phyloP scores from a whole-genome alignment of 768 basidiomycete species.

The Xerocomus spinulosus region DNA sequence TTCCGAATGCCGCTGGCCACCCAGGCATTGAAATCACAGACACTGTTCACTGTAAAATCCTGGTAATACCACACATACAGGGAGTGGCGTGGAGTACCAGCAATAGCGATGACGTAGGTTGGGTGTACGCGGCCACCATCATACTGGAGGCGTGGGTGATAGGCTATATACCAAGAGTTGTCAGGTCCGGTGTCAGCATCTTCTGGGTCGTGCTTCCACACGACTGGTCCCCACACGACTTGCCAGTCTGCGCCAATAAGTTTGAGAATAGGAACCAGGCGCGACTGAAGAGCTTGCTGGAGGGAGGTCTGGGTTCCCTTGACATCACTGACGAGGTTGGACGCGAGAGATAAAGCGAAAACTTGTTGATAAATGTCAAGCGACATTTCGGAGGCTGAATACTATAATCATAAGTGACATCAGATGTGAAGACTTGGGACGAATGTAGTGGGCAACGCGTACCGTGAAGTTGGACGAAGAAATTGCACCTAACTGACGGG shows the following conservation, averaged over 20 bases:
- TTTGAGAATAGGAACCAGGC: no score
- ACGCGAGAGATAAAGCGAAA: no score
- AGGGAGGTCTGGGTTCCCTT: no score
- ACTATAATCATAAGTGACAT: no score
- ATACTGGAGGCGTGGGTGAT: conserved; percentile 1
- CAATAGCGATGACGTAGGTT: conserved; percentile 11
- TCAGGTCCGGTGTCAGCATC: conserved; percentile 5
- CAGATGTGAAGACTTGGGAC: no score
- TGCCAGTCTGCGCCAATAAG: conserved; percentile 4
- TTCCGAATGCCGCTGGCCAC: conserved; percentile 1
- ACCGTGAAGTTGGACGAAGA: no score
- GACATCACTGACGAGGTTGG: no score
- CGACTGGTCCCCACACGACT: conserved; percentile 12
- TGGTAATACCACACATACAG: conserved; percentile 3
- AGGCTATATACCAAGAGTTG: conserved; percentile 14
- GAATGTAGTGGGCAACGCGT: no score
- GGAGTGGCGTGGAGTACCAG: conserved; percentile 3
- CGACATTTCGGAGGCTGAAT: no score
- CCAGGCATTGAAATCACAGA: conserved; percentile 11
- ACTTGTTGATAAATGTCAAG: no score
- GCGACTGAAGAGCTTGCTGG: no score
- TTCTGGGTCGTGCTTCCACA: conserved; percentile 11
- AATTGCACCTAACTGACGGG: no score
- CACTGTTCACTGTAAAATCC: conserved; percentile 4
- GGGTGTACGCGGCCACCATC: conserved; percentile 9